Evolutionary conservation across 2,329 filamentous ascomycete genomes (phyloP), one percentile per base, ranked within the genome.

Genomic region (Stemphylium lycopersici): DNA sequence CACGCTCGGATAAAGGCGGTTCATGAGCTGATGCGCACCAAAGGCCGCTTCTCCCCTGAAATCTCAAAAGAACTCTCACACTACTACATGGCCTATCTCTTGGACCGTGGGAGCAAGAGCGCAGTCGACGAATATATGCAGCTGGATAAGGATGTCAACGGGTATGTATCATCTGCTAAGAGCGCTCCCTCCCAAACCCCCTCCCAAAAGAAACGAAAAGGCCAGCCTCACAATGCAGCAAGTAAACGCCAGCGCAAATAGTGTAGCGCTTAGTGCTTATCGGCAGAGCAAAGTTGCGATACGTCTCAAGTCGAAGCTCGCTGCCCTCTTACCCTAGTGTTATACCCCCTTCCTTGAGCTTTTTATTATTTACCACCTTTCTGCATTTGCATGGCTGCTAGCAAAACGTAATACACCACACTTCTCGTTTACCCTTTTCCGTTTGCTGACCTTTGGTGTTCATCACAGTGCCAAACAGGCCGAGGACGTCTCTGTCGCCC

Each of bases 91-190:
- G 80, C 83, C 11, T 97, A 95, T 69, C 81, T 99, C 32, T 85
- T 96, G 59, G 88, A 96, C 65, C 83, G 90, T 48, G 93, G 93
- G 12, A 87, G 86, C 56, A 90, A 92, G 72, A 86, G 93, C 29
- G 85, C 91, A 2, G 93, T 96, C 79, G 91, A 92, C 76, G 89
- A 93, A 66, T 96, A 93, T 73, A 81, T 97, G 70, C 79, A 83
- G 55, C 80, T 98, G 32, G 93, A 99, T 71, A 85, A 87, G 38
- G 90, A 96, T 73, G 85, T 97, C 55, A 95, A 96, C 73, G 95
- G 95, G 58, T 79, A 77, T 63, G 69, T 74, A 68, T 69, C 63
- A 62, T 71, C 69, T 66, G 60, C 61, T 63, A 58, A 55, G 59
- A 67, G 62, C 66, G 62, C 56, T 42, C 60, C 56, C 62, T 63